Evolutionary conservation across 2,329 filamentous ascomycete species (phyloP).

Genomic region (Claviceps sorghi): DNA sequence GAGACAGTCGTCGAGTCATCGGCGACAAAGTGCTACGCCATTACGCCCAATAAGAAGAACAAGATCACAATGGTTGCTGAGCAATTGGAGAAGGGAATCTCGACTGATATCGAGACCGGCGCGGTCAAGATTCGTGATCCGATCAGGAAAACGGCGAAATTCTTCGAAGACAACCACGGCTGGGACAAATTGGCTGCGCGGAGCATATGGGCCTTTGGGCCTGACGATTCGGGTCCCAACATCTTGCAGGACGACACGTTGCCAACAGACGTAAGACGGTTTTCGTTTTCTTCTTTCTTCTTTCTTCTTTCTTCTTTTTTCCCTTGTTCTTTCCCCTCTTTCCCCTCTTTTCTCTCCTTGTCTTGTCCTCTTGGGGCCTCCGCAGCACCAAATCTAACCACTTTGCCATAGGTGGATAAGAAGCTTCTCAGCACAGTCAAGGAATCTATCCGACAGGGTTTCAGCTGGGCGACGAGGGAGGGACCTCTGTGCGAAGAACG

Average conservation of each 20-base stretch:
- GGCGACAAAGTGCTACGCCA: conserved; percentile 92
- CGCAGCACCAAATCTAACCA: not conserved
- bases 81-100: conserved; percentile 86
- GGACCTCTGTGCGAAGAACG: conserved; percentile 95
- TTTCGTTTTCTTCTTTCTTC: not conserved
- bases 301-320: not conserved
- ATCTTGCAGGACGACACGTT: conserved; percentile 94
- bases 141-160: conserved; percentile 83
- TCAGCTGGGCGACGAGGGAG: conserved; percentile 91
- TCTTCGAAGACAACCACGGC: conserved; percentile 92
- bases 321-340: no score
- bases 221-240: conserved; percentile 87
- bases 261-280: conserved; percentile 55
- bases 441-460: conserved; percentile 88
- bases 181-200: conserved; percentile 90
- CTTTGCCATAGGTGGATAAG: conserved; percentile 59
- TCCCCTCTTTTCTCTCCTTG: no score
- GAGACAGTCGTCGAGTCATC: conserved; percentile 97
- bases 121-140: conserved; percentile 86
- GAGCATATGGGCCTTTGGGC: conserved; percentile 97
- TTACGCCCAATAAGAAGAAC: conserved; percentile 98
- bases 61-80: conserved; percentile 98
- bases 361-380: no score
- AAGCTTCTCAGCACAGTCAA: conserved; percentile 74
- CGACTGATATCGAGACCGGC: conserved; percentile 83